Base-by-base conservation (phyloP, 2,329 filamentous ascomycete species). In the Coniella lustricola region DNA sequence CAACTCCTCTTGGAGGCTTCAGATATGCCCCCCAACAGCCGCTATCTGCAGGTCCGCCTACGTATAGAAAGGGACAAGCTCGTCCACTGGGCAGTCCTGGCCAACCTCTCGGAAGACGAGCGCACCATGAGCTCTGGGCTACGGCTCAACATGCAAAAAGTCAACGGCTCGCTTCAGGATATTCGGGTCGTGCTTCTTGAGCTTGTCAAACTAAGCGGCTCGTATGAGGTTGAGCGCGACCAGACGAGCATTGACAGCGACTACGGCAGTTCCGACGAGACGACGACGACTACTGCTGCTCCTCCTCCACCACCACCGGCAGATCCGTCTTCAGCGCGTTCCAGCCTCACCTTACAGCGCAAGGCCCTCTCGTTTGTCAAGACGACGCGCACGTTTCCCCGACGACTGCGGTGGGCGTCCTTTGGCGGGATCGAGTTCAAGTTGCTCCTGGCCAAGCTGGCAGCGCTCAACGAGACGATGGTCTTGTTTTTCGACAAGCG, bases 71-170 rank as follows among this genome's bases (percentile, higher is more conserved):
- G 47, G 14, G 47, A 49, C 7, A 49, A 42, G 29, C 35, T 45
- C 12, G 21, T 49, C 13, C 41, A 49, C 42, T 49, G 48, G 48
- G 48, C 41, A 7, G 41, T 49, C 7, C 47, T 49, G 4, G 47
- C 42, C 3, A 39, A 49, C 20, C 42, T 49, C 18, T 46, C 48
- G 3, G 36, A 49, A 13, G 42, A 49, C 16, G 48, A 49, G 14
- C 38, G 37, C 2, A 37, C 48, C 8, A 31, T 49, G 22, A 45
- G 21, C 20, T 42, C 48, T 9, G 42, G 48, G 12, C 32, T 49
- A n/a, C 42, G 43, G 7, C 42, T 49, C 7, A 39, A 49, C 21
- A 35, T 31, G 17, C 48, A 49, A 29, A 41, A 36, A 31, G 17
- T 49, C 21, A 45, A 49, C n/a, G 37, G 33, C 3, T 21, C 48